A percentile compares a stretch with the other conserved stretches of the same genome.
phyloP scores from a whole-genome alignment of 768 basidiomycete genomes.

The Xerocomus brunneocitrinus region DNA sequence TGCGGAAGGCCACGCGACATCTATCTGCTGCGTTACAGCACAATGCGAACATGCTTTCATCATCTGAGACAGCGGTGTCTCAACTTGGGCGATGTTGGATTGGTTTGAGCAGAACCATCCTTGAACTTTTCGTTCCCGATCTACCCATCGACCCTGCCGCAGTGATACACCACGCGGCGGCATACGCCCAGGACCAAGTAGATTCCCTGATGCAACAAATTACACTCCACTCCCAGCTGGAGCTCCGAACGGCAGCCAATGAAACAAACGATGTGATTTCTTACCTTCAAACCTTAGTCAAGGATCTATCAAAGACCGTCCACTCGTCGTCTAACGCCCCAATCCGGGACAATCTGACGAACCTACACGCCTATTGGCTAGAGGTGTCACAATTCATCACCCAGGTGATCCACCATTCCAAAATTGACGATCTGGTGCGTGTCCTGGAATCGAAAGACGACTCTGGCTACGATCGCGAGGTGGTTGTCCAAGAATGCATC shows the following conservation, averaged over 20 bases:
- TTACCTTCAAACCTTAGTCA: conserved; percentile 39
- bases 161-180: conserved; percentile 43
- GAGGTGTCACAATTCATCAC: conserved; percentile 72
- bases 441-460: conserved; percentile 35
- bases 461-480: conserved; percentile 50
- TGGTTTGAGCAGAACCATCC: conserved; percentile 50
- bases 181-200: conserved; percentile 43
- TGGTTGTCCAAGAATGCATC: conserved; percentile 74
- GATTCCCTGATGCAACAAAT: conserved; percentile 45
- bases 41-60: conserved; percentile 12
- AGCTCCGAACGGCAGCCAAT: conserved; percentile 55
- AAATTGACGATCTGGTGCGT: conserved; percentile 45
- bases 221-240: conserved; percentile 50
- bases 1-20: conserved; percentile 33
- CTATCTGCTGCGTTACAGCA: conserved; percentile 26
- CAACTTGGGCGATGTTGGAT: conserved; percentile 54
- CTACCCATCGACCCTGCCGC: conserved; percentile 84
- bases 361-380: conserved; percentile 63
- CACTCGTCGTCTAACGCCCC: conserved; percentile 28
- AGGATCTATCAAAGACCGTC: conserved; percentile 26
- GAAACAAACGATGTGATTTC: conserved; percentile 42
- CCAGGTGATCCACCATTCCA: conserved; percentile 47
- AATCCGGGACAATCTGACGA: conserved; percentile 39
- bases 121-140: conserved; percentile 77
- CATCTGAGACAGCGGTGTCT: conserved; percentile 25